Base-by-base conservation (phyloP, 768 basidiomycete genomes). In the Suillus ampliporus region DNA sequence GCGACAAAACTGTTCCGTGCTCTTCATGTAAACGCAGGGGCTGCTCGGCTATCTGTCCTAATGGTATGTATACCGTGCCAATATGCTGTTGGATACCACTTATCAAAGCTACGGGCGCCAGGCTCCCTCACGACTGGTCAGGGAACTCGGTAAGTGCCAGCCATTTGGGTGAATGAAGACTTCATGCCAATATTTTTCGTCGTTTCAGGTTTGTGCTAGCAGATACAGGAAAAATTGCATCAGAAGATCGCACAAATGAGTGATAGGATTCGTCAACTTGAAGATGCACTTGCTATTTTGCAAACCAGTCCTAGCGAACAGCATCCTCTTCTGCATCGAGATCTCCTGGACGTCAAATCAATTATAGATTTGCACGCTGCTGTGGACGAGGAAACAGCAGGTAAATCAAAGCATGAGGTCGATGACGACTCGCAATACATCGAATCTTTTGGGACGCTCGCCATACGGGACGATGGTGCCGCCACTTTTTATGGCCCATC, bases 21-120 rank as follows among this genome's bases (percentile, higher is more conserved):
- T 77, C 80, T 1, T 83, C 81, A 6, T 89, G 90, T 72, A 90
- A 86, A 70, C 85, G 90, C 46, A 79, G 90, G 67, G 90, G 90
- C 34, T 92, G 90, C 68, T 84, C 87, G 6, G 87, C 87, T 13
- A 92, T 92, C 59, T 92, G 91, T 75, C 90, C 89, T 4, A 91
- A 91, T 67, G 90, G 78, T 72, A 64, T 37, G 8, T 38, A 4
- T 23, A 17, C 31, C 46, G 8, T n/a, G 19, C 14, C 5, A 21
- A 31, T 59, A 17, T n/a, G 3, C 14, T 23, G 28, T 8, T 13
- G 41, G n/a, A 58, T 15, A 14, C 17, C 7, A 37, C 3, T 58
- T 31, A 53, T 53, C 15, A 61, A 31, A 10, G 7, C 35, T 28
- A 57, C 54, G 31, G 13, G 23, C 21, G 34, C 35, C 51, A 77